phyloP scores from a whole-genome alignment of 1,284 basidiomycete species.

The Microstroma glucosiphilum region DNA sequence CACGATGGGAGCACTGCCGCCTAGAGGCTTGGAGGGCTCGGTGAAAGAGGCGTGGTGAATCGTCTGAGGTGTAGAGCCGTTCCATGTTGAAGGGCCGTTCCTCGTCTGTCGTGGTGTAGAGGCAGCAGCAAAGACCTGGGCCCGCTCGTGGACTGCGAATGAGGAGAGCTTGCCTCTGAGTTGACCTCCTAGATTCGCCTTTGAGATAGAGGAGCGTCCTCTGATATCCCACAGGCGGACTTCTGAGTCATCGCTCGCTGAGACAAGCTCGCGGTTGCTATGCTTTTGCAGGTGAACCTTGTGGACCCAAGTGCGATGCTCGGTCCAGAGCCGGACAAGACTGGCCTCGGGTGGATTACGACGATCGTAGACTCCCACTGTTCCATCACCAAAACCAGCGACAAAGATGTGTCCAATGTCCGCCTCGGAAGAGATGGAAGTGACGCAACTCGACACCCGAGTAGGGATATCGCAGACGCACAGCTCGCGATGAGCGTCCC shows the following conservation, averaged over 20 bases:
- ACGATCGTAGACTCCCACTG: conserved; percentile 83
- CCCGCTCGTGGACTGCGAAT: conserved; percentile 79
- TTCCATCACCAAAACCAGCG: conserved; percentile 88
- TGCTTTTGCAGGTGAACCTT: conserved; percentile 79
- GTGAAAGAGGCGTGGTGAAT: background rate
- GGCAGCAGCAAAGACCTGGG: conserved; percentile 71
- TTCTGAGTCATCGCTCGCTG: conserved; percentile 84
- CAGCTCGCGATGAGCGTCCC: conserved; percentile 90
- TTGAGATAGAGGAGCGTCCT: conserved; percentile 63
- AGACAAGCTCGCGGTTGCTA: conserved; percentile 68
- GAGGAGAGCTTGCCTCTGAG: conserved; percentile 58
- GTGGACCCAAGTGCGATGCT: conserved; percentile 86
- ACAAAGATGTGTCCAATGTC: conserved; percentile 74
- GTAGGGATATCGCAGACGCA: conserved; percentile 79
- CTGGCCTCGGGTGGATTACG: conserved; percentile 75
- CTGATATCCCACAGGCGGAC: conserved; percentile 90
- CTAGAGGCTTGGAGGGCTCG: background rate
- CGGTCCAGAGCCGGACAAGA: conserved; percentile 69
- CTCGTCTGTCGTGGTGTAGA: background rate
- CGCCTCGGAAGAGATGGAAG: conserved; percentile 73
- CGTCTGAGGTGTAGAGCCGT: no score
- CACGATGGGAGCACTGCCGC: conserved; percentile 1
- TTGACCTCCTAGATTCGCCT: conserved; percentile 54
- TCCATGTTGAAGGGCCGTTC: background rate
- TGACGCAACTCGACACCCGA: conserved; percentile 80